Evolutionary conservation across 441 rosid genomes (phyloP).

Genomic region (Adansonia grandidieri): DNA sequence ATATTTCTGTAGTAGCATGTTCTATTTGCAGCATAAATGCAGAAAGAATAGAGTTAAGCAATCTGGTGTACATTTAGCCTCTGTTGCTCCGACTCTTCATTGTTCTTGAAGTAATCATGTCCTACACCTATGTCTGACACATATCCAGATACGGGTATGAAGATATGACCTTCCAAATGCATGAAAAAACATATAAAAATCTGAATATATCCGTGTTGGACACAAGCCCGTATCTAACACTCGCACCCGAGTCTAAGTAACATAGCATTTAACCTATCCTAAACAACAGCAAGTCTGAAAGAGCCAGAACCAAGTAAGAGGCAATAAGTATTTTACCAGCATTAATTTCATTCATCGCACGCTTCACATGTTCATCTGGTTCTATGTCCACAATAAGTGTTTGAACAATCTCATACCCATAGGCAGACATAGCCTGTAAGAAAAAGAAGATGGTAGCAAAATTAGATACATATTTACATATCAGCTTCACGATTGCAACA

Average conservation of each 20-base stretch:
- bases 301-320: not conserved
- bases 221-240: too few relatives aligned
- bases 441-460: not conserved
- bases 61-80: not conserved
- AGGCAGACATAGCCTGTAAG: constrained; percentile 56
- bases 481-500: not conserved
- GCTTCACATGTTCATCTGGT: constrained; percentile 29
- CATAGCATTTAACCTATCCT: not conserved
- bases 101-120: too few relatives aligned
- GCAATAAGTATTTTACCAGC: constrained; percentile 30
- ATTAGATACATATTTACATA: not conserved
- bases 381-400: constrained; percentile 12
- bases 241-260: too few relatives aligned
- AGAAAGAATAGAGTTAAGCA: constrained; percentile 11
- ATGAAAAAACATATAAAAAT: too few relatives aligned
- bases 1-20: not conserved
- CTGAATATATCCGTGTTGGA: too few relatives aligned
- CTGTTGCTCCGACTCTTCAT: too few relatives aligned
- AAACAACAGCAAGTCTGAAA: not conserved
- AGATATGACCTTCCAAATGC: too few relatives aligned
- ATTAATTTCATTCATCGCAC: constrained; percentile 45
- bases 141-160: too few relatives aligned
- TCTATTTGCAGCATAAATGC: not conserved
- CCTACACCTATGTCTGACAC: too few relatives aligned
- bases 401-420: constrained; percentile 44